phyloP scores from a whole-genome alignment of 1,284 basidiomycete genomes.

The Fistulina hepatica region DNA sequence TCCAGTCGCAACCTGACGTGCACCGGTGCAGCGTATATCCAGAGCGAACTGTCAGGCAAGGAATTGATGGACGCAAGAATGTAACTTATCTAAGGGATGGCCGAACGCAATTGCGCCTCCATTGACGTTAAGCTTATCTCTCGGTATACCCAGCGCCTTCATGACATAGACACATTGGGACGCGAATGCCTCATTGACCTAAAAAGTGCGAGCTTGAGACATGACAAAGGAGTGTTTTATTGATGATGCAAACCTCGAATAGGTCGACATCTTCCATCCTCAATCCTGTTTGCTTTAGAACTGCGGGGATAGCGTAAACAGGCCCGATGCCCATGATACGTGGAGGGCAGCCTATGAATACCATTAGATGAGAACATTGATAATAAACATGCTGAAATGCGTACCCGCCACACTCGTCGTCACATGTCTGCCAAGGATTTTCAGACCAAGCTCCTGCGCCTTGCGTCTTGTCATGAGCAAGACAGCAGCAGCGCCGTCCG shows the following conservation, averaged over 20 bases:
- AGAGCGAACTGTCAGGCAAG: constrained; percentile 16
- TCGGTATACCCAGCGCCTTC: constrained; percentile 53
- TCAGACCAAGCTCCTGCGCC: constrained; percentile 69
- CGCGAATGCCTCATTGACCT: constrained; percentile 91
- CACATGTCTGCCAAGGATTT: constrained; percentile 70
- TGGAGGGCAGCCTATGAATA: constrained; percentile 49
- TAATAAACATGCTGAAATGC: constrained; percentile 11
- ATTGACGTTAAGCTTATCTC: constrained; percentile 74
- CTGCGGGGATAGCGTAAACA: constrained; percentile 58
- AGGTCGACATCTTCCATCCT: constrained; percentile 67
- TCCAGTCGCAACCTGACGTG: constrained; percentile 81
- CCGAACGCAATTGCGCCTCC: constrained; percentile 87
- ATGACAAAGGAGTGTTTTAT: background rate
- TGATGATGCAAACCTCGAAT: constrained; percentile 47
- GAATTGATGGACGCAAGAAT: constrained; percentile 9
- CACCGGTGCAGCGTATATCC: constrained; percentile 69
- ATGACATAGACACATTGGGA: constrained; percentile 81
- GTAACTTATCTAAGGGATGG: constrained; percentile 70
- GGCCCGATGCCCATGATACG: constrained; percentile 83
- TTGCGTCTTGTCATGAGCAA: constrained; percentile 80
- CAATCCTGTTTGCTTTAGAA: constrained; percentile 54
- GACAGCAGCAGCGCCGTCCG: constrained; percentile 82
- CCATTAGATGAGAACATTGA: background rate
- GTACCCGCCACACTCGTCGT: constrained; percentile 62
- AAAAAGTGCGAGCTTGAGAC: background rate